phyloP scores from a whole-genome alignment of 805 yeast species.

The Metschnikowia continentalis region DNA sequence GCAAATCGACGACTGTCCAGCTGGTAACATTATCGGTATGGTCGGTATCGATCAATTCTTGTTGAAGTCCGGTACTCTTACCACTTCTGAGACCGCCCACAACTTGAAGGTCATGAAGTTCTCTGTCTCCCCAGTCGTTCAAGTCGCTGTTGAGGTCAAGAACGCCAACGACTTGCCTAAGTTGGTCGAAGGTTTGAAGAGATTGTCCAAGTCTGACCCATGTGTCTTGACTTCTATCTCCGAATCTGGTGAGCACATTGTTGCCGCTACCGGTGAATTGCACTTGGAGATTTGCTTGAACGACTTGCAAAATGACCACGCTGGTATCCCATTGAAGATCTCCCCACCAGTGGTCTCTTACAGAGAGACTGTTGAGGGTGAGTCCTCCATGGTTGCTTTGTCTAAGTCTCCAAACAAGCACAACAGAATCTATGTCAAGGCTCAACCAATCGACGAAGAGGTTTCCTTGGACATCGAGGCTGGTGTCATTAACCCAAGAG shows the following conservation, averaged over 20 bases:
- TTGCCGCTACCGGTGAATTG: constrained; percentile 99
- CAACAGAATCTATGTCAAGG: constrained; percentile 98
- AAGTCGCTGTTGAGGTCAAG: constrained; percentile 99
- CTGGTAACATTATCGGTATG: constrained; percentile 99
- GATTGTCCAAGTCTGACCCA: constrained; percentile 99
- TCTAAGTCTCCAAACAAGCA: constrained; percentile 99
- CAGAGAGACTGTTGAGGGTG: constrained; percentile 96
- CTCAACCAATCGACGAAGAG: constrained; percentile 95
- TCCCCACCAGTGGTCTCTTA: constrained; percentile 98
- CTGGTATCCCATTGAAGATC: constrained; percentile 97
- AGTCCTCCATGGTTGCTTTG: constrained; percentile 92
- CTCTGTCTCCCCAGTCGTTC: constrained; percentile 99
- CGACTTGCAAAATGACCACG: constrained; percentile 98
- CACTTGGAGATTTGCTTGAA: constrained; percentile 96
- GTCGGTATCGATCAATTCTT: constrained; percentile 99
- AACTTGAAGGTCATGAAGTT: constrained; percentile 99
- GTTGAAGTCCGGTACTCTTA: constrained; percentile 98
- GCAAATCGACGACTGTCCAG: constrained; percentile 98
- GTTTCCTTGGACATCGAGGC: constrained; percentile 84
- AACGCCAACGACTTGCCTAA: constrained; percentile 99
- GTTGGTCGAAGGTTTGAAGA: constrained; percentile 99
- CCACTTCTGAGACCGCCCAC: constrained; percentile 97
- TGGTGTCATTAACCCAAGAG: constrained; percentile 91
- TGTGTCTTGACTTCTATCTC: constrained; percentile 87
- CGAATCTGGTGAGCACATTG: constrained; percentile 98